Conservation (phyloP, 2,329 filamentous ascomycete genomes). For the Lecanicillium sp. region DNA sequence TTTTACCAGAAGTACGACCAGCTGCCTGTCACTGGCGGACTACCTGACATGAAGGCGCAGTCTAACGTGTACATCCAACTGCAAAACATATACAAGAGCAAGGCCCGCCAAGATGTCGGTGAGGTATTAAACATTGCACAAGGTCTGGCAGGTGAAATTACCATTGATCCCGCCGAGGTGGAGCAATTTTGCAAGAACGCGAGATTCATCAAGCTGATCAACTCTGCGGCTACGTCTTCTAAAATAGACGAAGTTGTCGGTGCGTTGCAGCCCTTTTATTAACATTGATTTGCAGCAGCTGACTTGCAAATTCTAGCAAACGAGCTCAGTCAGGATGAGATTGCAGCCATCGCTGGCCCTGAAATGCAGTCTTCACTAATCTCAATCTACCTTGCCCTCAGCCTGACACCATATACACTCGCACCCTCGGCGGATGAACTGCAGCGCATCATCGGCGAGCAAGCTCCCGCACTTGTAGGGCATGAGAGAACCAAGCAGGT, state of each 20-base stretch:
- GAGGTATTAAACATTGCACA: constrained; percentile 66
- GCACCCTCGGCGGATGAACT: constrained; percentile 48
- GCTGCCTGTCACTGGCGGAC: constrained; percentile 75
- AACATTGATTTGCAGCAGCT: not conserved
- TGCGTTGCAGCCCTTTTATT: constrained; percentile 32
- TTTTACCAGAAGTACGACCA: constrained; percentile 70
- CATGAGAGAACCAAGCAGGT: constrained; percentile 47
- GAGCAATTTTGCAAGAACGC: constrained; percentile 95
- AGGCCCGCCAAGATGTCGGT: constrained; percentile 70
- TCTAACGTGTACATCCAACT: constrained; percentile 84
- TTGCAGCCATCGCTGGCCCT: constrained; percentile 40
- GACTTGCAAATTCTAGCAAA: constrained; percentile 34
- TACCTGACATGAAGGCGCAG: constrained; percentile 97
- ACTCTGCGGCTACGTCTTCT: constrained; percentile 39
- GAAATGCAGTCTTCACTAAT: constrained; percentile 54
- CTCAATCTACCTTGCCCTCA: constrained; percentile 63
- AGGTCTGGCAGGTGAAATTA: constrained; percentile 39
- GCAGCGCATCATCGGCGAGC: constrained; percentile 37
- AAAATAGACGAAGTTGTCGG: constrained; percentile 48
- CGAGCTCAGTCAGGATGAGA: constrained; percentile 50
- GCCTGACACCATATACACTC: constrained; percentile 43
- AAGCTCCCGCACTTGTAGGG: constrained; percentile 40
- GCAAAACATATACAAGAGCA: constrained; percentile 87
- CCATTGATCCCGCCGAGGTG: constrained; percentile 65
- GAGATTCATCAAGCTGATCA: constrained; percentile 84